These are phyloP conservation scores for Oidiodendron maius DNA, from an alignment of 495 filamentous ascomycete genomes.

Conservation along the genomic window DNA sequence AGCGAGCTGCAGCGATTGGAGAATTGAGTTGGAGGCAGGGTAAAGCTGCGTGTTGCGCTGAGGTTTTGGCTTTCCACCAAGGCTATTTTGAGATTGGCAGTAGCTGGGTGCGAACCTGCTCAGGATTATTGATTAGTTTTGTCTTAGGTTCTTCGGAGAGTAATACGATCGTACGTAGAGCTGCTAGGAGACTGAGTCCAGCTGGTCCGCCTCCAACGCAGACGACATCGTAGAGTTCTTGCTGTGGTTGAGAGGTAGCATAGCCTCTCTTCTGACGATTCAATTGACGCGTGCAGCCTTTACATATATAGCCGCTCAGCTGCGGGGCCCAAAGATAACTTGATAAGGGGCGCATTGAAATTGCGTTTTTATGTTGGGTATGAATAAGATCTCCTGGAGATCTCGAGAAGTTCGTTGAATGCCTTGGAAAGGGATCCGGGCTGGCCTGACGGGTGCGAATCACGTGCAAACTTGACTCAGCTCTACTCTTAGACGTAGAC, in stretches of 20 bases:
- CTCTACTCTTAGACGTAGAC: too few species aligned
- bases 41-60: slow-evolving; percentile 53
- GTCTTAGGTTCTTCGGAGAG: background rate
- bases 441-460: too few species aligned
- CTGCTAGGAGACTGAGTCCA: slow-evolving; percentile 80
- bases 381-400: too few species aligned
- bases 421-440: too few species aligned
- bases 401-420: too few species aligned
- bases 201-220: slow-evolving; percentile 96
- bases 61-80: slow-evolving; percentile 89
- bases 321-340: slow-evolving; percentile 1
- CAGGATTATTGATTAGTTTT: slow-evolving; percentile 8
- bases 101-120: slow-evolving; percentile 60
- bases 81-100: slow-evolving; percentile 73
- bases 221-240: slow-evolving; percentile 47
- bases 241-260: slow-evolving; percentile 17
- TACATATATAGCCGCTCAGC: slow-evolving; percentile 31
- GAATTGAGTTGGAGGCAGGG: slow-evolving; percentile 60
- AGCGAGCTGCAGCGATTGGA: slow-evolving; percentile 94
- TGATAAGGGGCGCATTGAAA: too few species aligned
- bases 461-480: too few species aligned
- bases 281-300: slow-evolving; percentile 36
- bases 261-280: slow-evolving; percentile 29
- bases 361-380: too few species aligned
- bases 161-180: slow-evolving; percentile 59